Evolutionary conservation across 352 stramenopile species (phyloP), one percentile per base, ranked within the genome.

Genomic region (Phytophthora podocarpi): DNA sequence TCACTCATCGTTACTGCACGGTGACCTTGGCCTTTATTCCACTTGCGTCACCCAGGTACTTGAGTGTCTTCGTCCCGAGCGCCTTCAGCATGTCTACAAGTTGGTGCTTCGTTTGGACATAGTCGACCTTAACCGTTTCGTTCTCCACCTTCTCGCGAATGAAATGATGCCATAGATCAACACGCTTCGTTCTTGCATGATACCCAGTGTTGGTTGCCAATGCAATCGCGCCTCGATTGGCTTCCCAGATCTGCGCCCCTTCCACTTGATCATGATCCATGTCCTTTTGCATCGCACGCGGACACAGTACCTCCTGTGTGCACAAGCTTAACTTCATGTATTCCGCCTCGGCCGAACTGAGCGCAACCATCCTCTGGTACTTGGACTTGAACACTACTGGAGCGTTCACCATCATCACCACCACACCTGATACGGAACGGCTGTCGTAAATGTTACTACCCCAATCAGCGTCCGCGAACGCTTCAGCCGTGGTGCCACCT

Each of bases 291-390:
- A 67, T 59, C 12, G 37, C 21, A 27, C 58, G 37, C 18, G 16
- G 23, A 24, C 54, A 63, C 0, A 63, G 26, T 3, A 67, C 49
- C n/a, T 60, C 51, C 23, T 63, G 43, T 0, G 27, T 36, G 13
- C 49, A 68, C 15, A 62, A 9, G 31, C 59, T 48, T 4, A 59
- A 31, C 0, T 37, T 23, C 52, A 64, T 56, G 35, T 70, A 70
- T n/a, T 61, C 61, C 2, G 39, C 61, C 23, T 65, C 47, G 2
- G 31, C 47, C 12, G 47, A 64, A 23, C 61, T 60, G 3, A 64
- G 31, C 1, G 52, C 53, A 47, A 63, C 49, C 5, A 48, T 66
- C 16, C 32, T 26, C 23, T 59, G 46, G 15, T 26, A 67, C 34
- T 68, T 63, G 1, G 23, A 51, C 30, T 50, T 63, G 36, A 34